Conservation (phyloP, 164 flowering plant genomes). For the Kalanchoe fedtschenkoi region DNA sequence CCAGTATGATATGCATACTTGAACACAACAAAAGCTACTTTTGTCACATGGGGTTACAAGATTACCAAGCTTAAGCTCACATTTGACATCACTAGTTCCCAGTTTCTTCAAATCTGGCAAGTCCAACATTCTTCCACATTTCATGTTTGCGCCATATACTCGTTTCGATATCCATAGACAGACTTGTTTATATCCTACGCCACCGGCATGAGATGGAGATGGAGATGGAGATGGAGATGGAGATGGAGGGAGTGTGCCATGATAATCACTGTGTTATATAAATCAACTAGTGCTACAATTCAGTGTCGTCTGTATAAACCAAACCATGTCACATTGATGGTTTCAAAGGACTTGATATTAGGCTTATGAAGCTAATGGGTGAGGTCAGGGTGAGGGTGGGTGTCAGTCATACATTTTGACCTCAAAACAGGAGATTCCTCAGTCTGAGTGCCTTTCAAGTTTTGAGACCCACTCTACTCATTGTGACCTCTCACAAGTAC, state of each 20-base stretch:
- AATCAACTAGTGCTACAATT: no score
- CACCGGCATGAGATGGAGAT: background rate
- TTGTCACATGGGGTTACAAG: constrained; percentile 1
- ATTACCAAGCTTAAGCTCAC: background rate
- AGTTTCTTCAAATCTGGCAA: background rate
- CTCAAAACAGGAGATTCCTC: background rate
- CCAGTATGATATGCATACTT: no score
- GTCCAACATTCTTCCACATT: background rate
- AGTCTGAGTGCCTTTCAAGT: background rate
- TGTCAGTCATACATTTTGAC: background rate
- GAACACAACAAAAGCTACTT: background rate
- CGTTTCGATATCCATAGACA: background rate
- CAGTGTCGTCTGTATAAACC: no score
- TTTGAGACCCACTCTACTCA: background rate
- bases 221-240: no score
- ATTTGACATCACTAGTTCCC: background rate
- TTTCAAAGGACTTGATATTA: no score
- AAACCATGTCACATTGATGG: no score
- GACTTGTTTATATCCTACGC: background rate
- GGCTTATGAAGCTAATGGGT: background rate
- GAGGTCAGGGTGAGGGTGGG: background rate
- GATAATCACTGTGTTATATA: no score
- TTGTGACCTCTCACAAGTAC: background rate
- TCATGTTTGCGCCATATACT: background rate
- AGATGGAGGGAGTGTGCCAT: background rate